Conservation (phyloP, 371 early-diverging fungal genomes). For the Mortierella sp. region DNA sequence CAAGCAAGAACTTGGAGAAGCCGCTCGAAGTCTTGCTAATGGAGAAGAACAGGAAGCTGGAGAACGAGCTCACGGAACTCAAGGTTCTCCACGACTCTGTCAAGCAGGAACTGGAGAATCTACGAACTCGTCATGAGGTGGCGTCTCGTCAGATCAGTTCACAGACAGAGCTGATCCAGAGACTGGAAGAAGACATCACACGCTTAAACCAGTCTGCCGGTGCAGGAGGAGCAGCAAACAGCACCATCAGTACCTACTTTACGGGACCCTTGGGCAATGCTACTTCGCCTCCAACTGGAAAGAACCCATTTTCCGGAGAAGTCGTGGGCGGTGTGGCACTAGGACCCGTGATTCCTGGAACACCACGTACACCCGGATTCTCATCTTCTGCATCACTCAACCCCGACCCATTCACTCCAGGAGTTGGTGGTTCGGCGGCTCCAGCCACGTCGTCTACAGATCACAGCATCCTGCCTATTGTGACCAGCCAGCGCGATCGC, state of each 20-base stretch:
- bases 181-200: constrained; percentile 80
- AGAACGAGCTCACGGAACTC: constrained; percentile 77
- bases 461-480: constrained; percentile 79
- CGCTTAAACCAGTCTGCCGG: constrained; percentile 55
- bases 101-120: constrained; percentile 52
- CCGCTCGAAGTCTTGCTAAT: constrained; percentile 79
- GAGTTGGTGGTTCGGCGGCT: constrained; percentile 9
- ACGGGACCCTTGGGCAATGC: constrained; percentile 25
- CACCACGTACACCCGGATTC: constrained; percentile 35
- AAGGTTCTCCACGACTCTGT: constrained; percentile 64
- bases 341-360: constrained; percentile 27
- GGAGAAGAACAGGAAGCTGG: constrained; percentile 85
- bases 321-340: constrained; percentile 46
- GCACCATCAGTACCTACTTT: constrained; percentile 17
- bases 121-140: constrained; percentile 40
- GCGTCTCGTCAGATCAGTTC: constrained; percentile 55
- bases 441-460: constrained; percentile 49
- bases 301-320: constrained; percentile 31
- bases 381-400: constrained; percentile 48
- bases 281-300: constrained; percentile 46
- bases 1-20: constrained; percentile 44
- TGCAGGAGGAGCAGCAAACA: constrained; percentile 10
- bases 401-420: constrained; percentile 34
- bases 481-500: constrained; percentile 90
- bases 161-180: constrained; percentile 68